Base-by-base conservation (phyloP, 2,329 filamentous ascomycete genomes). In the Alternaria rosae region DNA sequence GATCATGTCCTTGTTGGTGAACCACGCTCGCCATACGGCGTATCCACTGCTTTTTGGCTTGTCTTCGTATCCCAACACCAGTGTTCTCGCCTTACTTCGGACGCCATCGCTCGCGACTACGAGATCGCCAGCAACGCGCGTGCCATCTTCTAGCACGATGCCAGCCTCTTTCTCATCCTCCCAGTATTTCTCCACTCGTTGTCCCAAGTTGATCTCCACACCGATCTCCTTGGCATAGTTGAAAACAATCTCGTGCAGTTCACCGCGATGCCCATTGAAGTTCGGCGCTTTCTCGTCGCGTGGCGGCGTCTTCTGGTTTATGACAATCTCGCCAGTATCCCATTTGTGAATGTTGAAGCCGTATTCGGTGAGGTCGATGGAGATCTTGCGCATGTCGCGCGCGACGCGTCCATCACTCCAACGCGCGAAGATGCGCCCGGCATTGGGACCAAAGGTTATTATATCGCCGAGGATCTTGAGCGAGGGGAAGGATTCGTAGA, bases 341-440 rank as follows among this genome's bases (percentile, higher is more conserved):
- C 82, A 88, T 66, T 88, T 89, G 75, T 88, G 86, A 57, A 89
- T 88, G 50, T 85, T 85, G 77, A 89, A 89, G 43, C 87, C 87
- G 61, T 88, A 85, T 0, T 77, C 69, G 7, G 78, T 72, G 50
- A 87, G 72, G 65, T 87, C 82, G 63, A 87, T 87, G 65, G 83
- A 85, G 8, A 88, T 73, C 1, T 79, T 75, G 23, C 82, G 81
- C 77, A 88, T 80, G 45, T 80, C 79, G 47, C 77, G 74, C 8
- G 81, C 79, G 10, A 88, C 80, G 32, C 79, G 74, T 30, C 86
- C 84, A 26, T 83, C 73, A 0, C 78, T 79, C 87, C 88, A 90
- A 4, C 87, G 84, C 54, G 85, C 73, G 69, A 89, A 88, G 67
- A 90, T 89, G 42, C 87, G 84, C 0, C 86, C 86, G 12, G 82